phyloP scores from a whole-genome alignment of 2,329 filamentous ascomycete genomes.

The Fusarium dimerum region DNA sequence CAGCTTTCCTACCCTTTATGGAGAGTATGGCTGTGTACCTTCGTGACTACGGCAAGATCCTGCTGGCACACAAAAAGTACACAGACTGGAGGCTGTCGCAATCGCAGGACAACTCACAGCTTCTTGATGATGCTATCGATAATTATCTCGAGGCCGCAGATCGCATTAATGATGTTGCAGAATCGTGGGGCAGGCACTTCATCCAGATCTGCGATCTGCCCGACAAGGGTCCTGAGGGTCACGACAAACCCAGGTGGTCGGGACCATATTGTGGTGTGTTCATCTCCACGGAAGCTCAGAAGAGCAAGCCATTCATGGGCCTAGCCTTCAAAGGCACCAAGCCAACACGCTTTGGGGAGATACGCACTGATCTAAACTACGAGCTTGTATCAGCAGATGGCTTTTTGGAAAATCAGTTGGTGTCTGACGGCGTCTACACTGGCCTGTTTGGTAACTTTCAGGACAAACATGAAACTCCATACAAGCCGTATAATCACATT shows the following conservation, averaged over 20 bases:
- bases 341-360: neutral
- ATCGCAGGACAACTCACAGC: neutral
- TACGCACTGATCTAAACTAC: neutral
- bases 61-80: neutral
- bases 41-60: neutral
- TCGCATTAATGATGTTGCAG: neutral
- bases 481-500: neutral
- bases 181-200: neutral
- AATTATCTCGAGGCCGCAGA: neutral
- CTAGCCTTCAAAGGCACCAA: constrained; percentile 4
- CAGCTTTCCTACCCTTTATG: constrained; percentile 2
- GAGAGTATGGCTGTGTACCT: constrained; percentile 3
- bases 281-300: neutral
- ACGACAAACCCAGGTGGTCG: neutral
- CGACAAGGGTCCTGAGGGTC: neutral
- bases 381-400: neutral
- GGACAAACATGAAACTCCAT: neutral
- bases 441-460: neutral
- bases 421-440: constrained; percentile 1
- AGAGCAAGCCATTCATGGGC: constrained; percentile 2
- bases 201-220: neutral
- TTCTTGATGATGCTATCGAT: neutral
- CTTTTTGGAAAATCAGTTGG: neutral
- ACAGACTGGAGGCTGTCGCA: neutral
- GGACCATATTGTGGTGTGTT: constrained; percentile 2